phyloP scores from a whole-genome alignment of 2,329 filamentous ascomycete genomes.

The Cladosporium sp. region DNA sequence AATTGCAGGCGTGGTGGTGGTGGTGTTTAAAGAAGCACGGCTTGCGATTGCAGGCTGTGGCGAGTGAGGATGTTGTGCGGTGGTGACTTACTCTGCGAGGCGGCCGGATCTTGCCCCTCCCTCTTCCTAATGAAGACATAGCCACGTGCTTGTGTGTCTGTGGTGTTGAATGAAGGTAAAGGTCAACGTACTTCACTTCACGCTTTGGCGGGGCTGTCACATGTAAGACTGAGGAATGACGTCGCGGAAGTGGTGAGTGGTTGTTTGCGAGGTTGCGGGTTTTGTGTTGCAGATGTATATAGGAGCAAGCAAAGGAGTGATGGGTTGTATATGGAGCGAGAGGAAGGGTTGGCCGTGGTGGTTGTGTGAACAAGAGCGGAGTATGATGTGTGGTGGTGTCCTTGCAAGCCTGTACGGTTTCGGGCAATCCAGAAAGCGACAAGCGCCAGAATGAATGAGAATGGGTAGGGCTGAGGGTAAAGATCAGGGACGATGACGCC shows the following conservation, averaged over 20 bases:
- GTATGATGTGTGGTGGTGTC: too few relatives aligned
- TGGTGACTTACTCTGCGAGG: conserved; percentile 58
- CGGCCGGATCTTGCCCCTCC: conserved; percentile 60
- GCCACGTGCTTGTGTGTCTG: not conserved
- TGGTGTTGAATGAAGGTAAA: not conserved
- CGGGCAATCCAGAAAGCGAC: too few relatives aligned
- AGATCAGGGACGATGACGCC: too few relatives aligned
- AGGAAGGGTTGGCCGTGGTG: too few relatives aligned
- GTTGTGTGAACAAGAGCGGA: too few relatives aligned
- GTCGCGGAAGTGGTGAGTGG: not conserved
- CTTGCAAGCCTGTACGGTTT: too few relatives aligned
- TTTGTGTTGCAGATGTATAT: too few relatives aligned
- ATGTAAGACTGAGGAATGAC: conserved; percentile 1
- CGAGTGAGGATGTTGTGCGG: not conserved
- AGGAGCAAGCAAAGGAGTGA: too few relatives aligned
- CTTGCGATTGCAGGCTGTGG: not conserved
- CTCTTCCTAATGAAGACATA: conserved; percentile 44
- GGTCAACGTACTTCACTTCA: conserved; percentile 4
- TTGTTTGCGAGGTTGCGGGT: too few relatives aligned
- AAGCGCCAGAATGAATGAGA: too few relatives aligned
- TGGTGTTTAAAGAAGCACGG: not conserved
- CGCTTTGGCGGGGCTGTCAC: conserved; percentile 12
- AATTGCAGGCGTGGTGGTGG: not conserved
- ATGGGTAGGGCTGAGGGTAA: too few relatives aligned
- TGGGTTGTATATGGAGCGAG: too few relatives aligned